Percentiles rank a stretch among this genome's conserved stretches.
Conservation (phyloP, 2,329 filamentous ascomycete genomes). For the Colletotrichum caudatum region DNA sequence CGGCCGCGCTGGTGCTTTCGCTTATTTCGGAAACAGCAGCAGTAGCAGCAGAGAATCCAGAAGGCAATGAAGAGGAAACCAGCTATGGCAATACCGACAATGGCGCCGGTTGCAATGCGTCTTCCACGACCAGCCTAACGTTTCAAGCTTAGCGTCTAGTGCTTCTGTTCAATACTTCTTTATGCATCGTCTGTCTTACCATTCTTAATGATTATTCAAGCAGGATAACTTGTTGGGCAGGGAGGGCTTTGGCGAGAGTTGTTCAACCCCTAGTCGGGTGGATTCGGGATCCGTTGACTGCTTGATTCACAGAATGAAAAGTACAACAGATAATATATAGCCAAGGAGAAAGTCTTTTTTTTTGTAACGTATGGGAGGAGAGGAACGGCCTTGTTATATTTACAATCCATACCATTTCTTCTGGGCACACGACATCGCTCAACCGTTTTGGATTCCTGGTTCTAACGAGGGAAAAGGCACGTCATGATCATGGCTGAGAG, state of each 20-base stretch:
- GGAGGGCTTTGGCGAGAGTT: neutral
- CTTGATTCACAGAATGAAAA: neutral
- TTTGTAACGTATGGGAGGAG: neutral
- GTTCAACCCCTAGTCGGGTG: neutral
- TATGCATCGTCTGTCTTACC: neutral
- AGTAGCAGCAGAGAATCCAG: constrained; percentile 36
- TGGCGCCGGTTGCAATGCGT: constrained; percentile 41
- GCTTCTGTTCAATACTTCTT: neutral
- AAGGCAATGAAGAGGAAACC: constrained; percentile 37
- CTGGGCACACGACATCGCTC: constrained; percentile 32
- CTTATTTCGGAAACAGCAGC: constrained; percentile 41
- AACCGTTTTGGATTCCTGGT: neutral
- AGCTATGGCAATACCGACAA: constrained; percentile 41
- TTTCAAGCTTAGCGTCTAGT: neutral
- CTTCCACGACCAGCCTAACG: constrained; percentile 33
- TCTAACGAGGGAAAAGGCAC: neutral
- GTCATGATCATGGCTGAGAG: constrained; percentile 33
- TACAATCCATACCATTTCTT: neutral
- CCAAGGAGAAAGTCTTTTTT: neutral
- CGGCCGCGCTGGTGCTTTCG: constrained; percentile 29
- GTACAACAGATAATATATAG: neutral
- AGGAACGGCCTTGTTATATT: constrained; percentile 15
- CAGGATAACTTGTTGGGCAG: neutral
- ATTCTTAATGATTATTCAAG: neutral
- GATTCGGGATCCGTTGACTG: neutral